A percentile compares a stretch with the other conserved stretches of the same genome.
phyloP scores from a whole-genome alignment of 2,329 filamentous ascomycete genomes.

The Cucurbitaria berberidis region DNA sequence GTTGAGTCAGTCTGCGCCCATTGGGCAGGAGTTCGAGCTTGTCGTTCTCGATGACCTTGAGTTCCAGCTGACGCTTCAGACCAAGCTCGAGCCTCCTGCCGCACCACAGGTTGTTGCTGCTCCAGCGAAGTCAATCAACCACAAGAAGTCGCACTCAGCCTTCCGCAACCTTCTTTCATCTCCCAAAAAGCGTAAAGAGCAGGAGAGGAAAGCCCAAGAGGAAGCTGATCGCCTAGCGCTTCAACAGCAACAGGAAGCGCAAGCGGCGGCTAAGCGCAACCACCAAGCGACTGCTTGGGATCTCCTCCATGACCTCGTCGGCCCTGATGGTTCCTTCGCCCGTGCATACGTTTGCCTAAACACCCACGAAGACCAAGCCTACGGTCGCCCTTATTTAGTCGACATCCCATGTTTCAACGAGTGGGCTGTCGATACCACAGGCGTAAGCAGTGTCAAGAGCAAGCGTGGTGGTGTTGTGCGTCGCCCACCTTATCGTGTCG shows the following conservation, averaged over 20 bases:
- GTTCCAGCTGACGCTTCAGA: conserved; percentile 95
- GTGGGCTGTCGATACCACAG: conserved; percentile 88
- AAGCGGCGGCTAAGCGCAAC: conserved; percentile 59
- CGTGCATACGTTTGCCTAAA: conserved; percentile 92
- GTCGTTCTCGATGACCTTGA: conserved; percentile 98
- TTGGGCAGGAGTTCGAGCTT: conserved; percentile 97
- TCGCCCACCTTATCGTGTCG: conserved; percentile 92
- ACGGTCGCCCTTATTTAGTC: conserved; percentile 83
- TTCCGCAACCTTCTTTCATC: conserved; percentile 87
- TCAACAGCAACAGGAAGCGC: conserved; percentile 50
- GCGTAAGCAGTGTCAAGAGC: conserved; percentile 88
- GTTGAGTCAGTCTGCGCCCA: conserved; percentile 86
- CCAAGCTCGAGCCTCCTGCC: conserved; percentile 83
- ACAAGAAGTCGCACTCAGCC: conserved; percentile 74
- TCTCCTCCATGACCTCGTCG: conserved; percentile 82
- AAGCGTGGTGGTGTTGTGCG: conserved; percentile 79
- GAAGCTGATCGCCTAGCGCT: conserved; percentile 74
- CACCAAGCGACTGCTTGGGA: conserved; percentile 80
- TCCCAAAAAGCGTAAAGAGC: conserved; percentile 95
- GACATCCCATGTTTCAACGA: conserved; percentile 98
- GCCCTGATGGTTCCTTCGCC: conserved; percentile 91
- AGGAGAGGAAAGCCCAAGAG: conserved; percentile 82
- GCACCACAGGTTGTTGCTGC: conserved; percentile 51
- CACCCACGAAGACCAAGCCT: conserved; percentile 87
- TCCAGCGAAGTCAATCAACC: conserved; percentile 69